Percentiles rank a stretch among this genome's conserved stretches.
phyloP scores from a whole-genome alignment of 2,329 filamentous ascomycete species.

The Pseudogymnoascus sp. region DNA sequence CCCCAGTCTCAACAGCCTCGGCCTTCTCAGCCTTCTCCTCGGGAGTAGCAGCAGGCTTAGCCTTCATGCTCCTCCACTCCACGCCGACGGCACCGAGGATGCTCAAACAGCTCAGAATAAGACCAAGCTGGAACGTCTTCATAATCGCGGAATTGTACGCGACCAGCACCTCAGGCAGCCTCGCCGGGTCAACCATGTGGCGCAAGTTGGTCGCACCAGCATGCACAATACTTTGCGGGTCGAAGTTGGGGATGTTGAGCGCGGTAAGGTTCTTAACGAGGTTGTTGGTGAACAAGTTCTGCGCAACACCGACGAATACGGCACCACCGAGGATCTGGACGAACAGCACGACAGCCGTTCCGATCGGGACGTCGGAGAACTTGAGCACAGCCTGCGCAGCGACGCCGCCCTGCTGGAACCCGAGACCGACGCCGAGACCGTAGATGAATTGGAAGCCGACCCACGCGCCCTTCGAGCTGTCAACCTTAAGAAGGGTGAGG shows the following conservation, averaged over 20 bases:
- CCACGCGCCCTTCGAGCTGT: constrained; percentile 32
- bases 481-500: constrained; percentile 30
- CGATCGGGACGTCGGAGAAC: constrained; percentile 42
- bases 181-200: constrained; percentile 25
- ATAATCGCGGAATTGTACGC: constrained; percentile 31
- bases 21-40: neutral
- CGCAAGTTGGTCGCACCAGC: constrained; percentile 40
- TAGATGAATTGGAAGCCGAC: constrained; percentile 21
- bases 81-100: constrained; percentile 49
- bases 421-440: constrained; percentile 12
- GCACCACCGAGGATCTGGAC: constrained; percentile 61
- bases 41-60: neutral
- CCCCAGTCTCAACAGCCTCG: neutral
- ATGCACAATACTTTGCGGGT: constrained; percentile 30
- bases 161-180: constrained; percentile 33
- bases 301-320: constrained; percentile 56
- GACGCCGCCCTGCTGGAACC: constrained; percentile 21
- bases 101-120: constrained; percentile 46
- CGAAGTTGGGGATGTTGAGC: constrained; percentile 23
- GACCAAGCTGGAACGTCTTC: constrained; percentile 47
- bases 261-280: constrained; percentile 23
- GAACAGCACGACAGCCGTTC: constrained; percentile 48
- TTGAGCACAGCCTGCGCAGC: constrained; percentile 44
- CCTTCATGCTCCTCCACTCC: constrained; percentile 45
- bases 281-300: constrained; percentile 50